A percentile compares a stretch with the other conserved stretches of the same genome.
Evolutionary conservation across 768 basidiomycete genomes (phyloP).

Genomic region (Leccinellum luteum): DNA sequence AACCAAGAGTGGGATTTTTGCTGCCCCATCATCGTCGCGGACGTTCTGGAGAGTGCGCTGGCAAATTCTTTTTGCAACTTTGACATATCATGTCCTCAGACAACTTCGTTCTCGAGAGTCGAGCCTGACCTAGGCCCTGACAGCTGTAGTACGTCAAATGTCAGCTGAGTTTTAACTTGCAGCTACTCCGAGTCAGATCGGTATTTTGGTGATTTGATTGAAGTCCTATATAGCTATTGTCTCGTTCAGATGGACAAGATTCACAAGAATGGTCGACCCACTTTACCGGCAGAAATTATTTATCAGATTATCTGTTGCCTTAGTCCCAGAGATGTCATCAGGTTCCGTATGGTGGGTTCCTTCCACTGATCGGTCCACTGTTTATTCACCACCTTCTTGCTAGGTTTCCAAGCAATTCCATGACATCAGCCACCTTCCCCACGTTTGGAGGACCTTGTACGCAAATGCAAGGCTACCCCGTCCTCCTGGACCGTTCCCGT

Average conservation of each 20-base stretch:
- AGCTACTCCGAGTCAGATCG: too few relatives aligned
- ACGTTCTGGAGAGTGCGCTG: not conserved
- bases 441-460: not conserved
- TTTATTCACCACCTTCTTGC: not conserved
- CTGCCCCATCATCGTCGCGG: slow-evolving; percentile 1
- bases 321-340: not conserved
- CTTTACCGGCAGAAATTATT: not conserved
- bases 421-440: not conserved
- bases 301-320: not conserved
- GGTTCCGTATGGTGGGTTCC: not conserved
- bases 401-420: not conserved
- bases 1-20: not conserved
- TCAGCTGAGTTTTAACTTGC: too few relatives aligned
- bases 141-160: too few relatives aligned
- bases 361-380: not conserved
- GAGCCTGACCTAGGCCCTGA: too few relatives aligned
- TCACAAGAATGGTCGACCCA: not conserved
- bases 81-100: too few relatives aligned
- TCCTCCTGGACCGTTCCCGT: not conserved
- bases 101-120: too few relatives aligned
- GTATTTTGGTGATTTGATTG: too few relatives aligned
- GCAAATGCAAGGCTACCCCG: not conserved
- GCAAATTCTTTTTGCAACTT: not conserved
- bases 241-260: not conserved
- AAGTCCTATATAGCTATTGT: too few relatives aligned